phyloP scores from a whole-genome alignment of 2,329 filamentous ascomycete species.

The Claviceps capensis region DNA sequence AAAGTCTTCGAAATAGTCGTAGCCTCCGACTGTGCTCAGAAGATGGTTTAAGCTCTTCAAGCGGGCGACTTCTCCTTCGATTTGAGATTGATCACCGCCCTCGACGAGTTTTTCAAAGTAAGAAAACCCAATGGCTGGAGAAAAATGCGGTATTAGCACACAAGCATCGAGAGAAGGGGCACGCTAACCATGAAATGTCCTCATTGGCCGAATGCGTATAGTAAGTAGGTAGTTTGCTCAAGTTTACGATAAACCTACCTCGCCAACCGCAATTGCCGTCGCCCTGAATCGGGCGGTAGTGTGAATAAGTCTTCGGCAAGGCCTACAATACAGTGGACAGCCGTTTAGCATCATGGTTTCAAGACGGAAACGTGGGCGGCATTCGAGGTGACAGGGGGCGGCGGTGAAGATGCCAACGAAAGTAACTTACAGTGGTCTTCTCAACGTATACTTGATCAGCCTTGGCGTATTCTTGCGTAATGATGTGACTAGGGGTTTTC shows the following conservation, averaged over 20 bases:
- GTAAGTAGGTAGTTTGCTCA: background rate
- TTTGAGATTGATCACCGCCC: constrained; percentile 46
- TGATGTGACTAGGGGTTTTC: constrained; percentile 60
- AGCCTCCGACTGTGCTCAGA: constrained; percentile 58
- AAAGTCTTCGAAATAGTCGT: constrained; percentile 65
- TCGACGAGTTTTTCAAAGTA: constrained; percentile 81
- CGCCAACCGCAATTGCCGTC: constrained; percentile 97
- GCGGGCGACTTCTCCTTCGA: constrained; percentile 58
- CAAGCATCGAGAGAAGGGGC: background rate
- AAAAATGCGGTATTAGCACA: background rate
- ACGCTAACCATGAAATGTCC: background rate
- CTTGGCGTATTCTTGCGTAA: constrained; percentile 76
- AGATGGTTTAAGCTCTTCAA: constrained; percentile 58
- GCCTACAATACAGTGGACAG: constrained; percentile 35
- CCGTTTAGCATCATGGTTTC: background rate
- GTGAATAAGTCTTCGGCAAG: constrained; percentile 70
- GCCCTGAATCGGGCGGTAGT: constrained; percentile 76
- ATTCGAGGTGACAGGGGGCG: background rate
- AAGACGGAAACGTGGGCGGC: too few species aligned
- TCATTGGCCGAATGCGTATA: background rate
- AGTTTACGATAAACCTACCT: constrained; percentile 46
- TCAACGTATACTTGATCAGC: constrained; percentile 73
- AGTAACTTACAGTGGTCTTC: constrained; percentile 64
- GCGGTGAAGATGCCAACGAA: background rate
- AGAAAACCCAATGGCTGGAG: constrained; percentile 71